Base-by-base conservation (phyloP, 192 early-diverging fungal species). In the Spinellus fusiger region DNA sequence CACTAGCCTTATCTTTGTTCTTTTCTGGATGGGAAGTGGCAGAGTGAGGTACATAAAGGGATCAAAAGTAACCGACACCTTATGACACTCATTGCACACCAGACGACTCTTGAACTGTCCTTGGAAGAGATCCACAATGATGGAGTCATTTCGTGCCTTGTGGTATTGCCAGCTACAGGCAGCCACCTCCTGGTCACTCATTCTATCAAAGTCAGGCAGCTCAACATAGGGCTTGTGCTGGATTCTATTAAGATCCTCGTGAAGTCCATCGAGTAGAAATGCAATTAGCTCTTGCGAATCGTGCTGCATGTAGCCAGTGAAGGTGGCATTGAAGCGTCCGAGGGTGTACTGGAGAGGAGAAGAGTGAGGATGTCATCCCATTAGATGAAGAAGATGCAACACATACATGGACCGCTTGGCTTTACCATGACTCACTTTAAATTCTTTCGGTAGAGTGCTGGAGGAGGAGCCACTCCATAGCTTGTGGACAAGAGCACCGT, bases 161-260 rank as follows among this genome's bases (percentile, higher is more conserved):
- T 93, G 86, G 23, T 85, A 78, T 31, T 80, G 80, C 92, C 92
- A 93, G 49, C 75, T 75, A 53, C 78, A 81, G 15, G 65, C 66
- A 4, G 90, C 90, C 32, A 92, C 76, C 44, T 81, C 89, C 6
- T 65, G 62, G 63, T 90, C 86, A 16, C 80, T 75, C 60, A 74
- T 63, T 2, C 80, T 82, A 38, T 83, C 77, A 49, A 84, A 83
- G 49, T 93, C 89, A 13, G 87, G 86, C 12, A 77, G 73, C 54
- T 92, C 88, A 38, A 89, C 75, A 64, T 90, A 93, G 1, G 87
- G 87, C 54, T 90, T 92, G 34, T 85, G 77, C 44, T 70, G 54
- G 40, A 93, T 88, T 18, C 89, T 80, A 69, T 93, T 92, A 28
- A 93, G 74, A 32, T 93, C 92, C 62, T 93, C 92, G 68, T 93